Base-by-base conservation (phyloP, 176 grass and related monocot species). In the Phragmites australis region DNA sequence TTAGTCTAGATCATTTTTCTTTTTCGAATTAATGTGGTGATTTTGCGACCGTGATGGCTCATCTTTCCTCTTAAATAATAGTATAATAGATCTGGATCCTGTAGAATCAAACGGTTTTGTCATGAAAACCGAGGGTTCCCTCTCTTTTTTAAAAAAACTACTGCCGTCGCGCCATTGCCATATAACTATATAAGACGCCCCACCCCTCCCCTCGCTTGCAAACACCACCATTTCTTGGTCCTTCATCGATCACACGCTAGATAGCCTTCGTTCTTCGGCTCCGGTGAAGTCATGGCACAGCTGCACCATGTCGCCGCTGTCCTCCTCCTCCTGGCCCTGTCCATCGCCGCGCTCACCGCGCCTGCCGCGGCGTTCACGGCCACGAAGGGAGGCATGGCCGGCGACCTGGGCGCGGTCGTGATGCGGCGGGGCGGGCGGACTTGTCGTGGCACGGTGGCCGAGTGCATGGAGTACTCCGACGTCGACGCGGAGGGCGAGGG, bases 391-490 rank as follows among this genome's bases (percentile, higher is more conserved):
- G n/a, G n/a, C n/a, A n/a, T n/a, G n/a, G n/a, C 10, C 18, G 69
- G 47, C 21, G 69, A 27, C 17, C 29, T 50, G 13, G 67, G 42
- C 19, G 81, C 30, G 51, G 66, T 47, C 19, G 65, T 85, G 1
- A 30, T 74, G 50, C 53, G 87, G 17, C 82, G 70, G 19, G 87
- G 81, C 68, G 81, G 69, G 15, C 61, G 78, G 32, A 16, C 52
- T 26, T 85, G 87, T 77, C 34, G 84, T 2, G 79, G 84, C 67
- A 87, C 88, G 60, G 84, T 87, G 44, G 88, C 59, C n/a, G 83
- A 86, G 74, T 86, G 83, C 82, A 71, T 76, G 77, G 87, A 71
- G 64, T 70, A 55, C 76, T n/a, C 83, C 9, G 88, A 19, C 72
- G 51, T 22, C 11, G 85, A 82, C 83, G 58, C 45, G 13, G 78